Evolutionary conservation across 306 rosid species (phyloP), one percentile per base, ranked within the genome.

Genomic region (Vicia sativa): DNA sequence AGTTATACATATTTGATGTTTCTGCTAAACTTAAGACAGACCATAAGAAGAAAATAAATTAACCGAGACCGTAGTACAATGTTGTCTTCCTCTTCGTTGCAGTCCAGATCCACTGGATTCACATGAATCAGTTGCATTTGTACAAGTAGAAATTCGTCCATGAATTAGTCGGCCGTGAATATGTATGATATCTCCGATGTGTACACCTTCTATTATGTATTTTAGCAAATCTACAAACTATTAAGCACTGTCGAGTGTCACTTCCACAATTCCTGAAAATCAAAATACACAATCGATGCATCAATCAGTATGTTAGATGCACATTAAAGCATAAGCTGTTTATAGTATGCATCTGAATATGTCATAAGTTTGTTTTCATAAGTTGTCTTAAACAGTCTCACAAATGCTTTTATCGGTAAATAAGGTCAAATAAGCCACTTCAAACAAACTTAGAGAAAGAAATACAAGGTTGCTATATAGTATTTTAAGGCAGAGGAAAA

Each of bases 231-330:
- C 61, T 42, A 45, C 79, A 56, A 58, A 39, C 57, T 62, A 35
- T 63, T 31, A 59, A 31, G 49, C 68, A 14, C 16, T 16, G 9
- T 64, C 73, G 71, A 29, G 79, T 81, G 15, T 77, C 77, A 77
- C 35, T 79, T 81, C 80, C 75, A 77, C 75, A 77, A 53, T 34
- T 81, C 80, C 85, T 81, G 85, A 74, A 77, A 65, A 52, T 35
- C 52, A 12, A 74, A 70, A 54, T 65, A 45, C 63, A 68, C 54
- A 57, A 62, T 62, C 3, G 43, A 72, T 37, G 38, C 64, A 56
- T 49, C 72, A 37, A 4, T 31, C 55, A 18, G 2, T n/a, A n/a
- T n/a, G n/a, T n/a, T n/a, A n/a, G n/a, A n/a, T n/a, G n/a, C n/a
- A n/a, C n/a, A n/a, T n/a, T n/a, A n/a, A n/a, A n/a, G n/a, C n/a